Evolutionary conservation across 2,329 filamentous ascomycete genomes (phyloP), one percentile per base, ranked within the genome.

Genomic region (Xylaria sp.): DNA sequence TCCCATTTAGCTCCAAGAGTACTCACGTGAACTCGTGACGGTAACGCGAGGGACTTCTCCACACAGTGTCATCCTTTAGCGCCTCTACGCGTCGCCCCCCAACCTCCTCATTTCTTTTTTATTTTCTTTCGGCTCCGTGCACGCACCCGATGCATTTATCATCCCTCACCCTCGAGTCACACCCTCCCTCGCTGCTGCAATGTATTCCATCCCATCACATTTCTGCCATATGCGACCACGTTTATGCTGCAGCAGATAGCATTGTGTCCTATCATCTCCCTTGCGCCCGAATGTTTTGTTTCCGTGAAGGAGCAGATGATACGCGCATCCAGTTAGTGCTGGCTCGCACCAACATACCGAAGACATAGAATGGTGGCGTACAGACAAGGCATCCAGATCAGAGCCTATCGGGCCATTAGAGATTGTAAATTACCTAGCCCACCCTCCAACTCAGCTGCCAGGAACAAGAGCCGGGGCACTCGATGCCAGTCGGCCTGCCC

Each of bases 21-120:
- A 66, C 64, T 73, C 71, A 73, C 71, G 71, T 73, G 71, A 72
- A 40, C 64, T 57, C 68, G 71, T 70, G 71, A 68, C 55, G 50
- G 15, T 58, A 49, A 67, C 71, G 71, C 70, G 71, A 71, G 61
- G 25, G 49, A 60, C 59, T 38, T 25, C 45, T 50, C 61, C 53
- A 66, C 69, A 70, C 68, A 71, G 67, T 69, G 69, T 57, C 38
- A 42, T 23, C 45, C 49, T 38, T 2, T 14, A 15, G 33, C 55
- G 49, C 42, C 19, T 2, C 33, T 61, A 53, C 60, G 66, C 64
- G 60, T 60, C 47, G 69, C 46, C 28, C 61, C 56, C 69, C 67
- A 62, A 65, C 53, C 66, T 65, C 61, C 58, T 61, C 56, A 53
- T 60, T 63, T 61, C 9, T 23, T 59, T 59, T 62, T 61, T 66